phyloP scores from a whole-genome alignment of 139 green algal species.

The Astrephomene gubernaculifera region DNA sequence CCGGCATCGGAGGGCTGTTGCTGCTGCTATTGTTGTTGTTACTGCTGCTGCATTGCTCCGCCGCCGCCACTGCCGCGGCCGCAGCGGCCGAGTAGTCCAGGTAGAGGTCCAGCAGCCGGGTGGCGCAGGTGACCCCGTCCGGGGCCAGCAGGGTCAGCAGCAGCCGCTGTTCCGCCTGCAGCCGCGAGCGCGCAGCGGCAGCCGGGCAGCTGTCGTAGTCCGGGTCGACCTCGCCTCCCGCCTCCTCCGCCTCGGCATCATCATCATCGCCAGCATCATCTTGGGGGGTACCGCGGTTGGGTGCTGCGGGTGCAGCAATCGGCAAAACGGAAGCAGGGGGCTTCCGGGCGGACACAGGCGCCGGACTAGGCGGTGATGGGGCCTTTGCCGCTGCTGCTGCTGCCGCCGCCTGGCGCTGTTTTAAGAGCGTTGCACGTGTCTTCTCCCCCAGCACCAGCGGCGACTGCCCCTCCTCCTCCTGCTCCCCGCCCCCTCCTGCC shows the following conservation, averaged over 20 bases:
- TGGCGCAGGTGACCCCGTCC: slow-evolving; percentile 5
- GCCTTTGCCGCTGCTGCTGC: not conserved
- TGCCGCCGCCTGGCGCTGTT: not conserved
- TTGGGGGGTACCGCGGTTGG: no score
- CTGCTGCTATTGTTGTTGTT: not conserved
- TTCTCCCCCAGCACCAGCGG: not conserved
- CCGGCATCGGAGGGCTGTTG: not conserved
- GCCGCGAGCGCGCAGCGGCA: no score
- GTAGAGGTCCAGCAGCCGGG: not conserved
- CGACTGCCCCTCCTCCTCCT: not conserved
- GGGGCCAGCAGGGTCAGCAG: not conserved
- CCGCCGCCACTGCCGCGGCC: not conserved
- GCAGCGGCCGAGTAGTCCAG: not conserved
- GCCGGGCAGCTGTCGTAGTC: no score
- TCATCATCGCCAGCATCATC: no score
- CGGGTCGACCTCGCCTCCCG: no score
- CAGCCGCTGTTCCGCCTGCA: not conserved
- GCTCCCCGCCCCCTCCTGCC: not conserved
- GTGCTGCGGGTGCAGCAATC: no score
- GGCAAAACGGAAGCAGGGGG: no score
- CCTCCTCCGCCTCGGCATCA: no score
- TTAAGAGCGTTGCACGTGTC: not conserved
- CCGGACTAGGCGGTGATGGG: no score
- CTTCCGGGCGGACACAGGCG: no score
- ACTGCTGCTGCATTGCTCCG: not conserved